Base-by-base conservation (phyloP, 75 land plant genomes). In the Cunninghamia lanceolata region DNA sequence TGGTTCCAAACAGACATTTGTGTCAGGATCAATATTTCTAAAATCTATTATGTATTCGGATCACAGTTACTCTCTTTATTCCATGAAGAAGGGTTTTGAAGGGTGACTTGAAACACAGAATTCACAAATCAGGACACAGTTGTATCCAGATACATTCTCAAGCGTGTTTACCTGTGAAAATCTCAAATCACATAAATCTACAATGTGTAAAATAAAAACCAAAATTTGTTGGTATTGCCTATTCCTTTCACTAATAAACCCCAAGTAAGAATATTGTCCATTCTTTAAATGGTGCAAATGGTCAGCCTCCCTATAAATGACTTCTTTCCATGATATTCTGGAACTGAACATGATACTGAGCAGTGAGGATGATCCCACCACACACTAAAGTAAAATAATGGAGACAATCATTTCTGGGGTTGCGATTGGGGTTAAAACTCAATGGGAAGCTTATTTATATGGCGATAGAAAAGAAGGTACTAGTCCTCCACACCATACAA, bases 401-500 rank as follows among this genome's bases (percentile, higher is more conserved):
- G 0, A 17, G 2, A 77, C 19, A 43, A 35, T 77, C 28, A 21
- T 77, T 40, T 40, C 80, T 39, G 42, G 80, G n/a, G 16, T 19
- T 40, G 80, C 1, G 19, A 16, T 39, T 40, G 21, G 19, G 36
- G 40, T 3, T 38, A 13, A 36, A 77, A 76, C 19, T 38, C 25
- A 38, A 76, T 38, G 39, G 50, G n/a, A 15, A 43, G 14, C 82
- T 80, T 80, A 38, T 80, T 80, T 15, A n/a, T 40, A 80, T n/a
- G 15, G 50, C 45, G 13, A 25, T 80, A 80, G 82, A 43, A 80
- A 79, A 45, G 30, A 28, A 43, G n/a, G 10, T 80, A 80, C 82
- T 80, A 80, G 32, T 80, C 45, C 32, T 80, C 82, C 46, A 80
- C 14, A n/a, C 30, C 50, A 80, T 80, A 47, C 47, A 45, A 47